These are phyloP conservation scores for Starmerella gropengiesseri DNA, from an alignment of 805 yeast species.

Conservation along the genomic window DNA sequence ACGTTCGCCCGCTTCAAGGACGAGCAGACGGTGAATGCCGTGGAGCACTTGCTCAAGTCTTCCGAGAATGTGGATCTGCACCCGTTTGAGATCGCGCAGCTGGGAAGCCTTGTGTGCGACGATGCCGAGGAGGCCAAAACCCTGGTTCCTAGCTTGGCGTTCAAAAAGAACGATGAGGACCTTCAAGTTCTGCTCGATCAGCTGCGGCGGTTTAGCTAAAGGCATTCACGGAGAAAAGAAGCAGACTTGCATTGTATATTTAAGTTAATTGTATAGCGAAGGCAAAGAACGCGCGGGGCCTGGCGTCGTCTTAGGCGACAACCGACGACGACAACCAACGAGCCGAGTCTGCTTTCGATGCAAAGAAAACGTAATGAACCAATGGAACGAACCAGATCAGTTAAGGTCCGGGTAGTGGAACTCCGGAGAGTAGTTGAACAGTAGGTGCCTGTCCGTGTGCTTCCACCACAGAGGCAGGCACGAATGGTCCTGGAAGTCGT, in stretches of 20 bases:
- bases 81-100: slow-evolving; percentile 91
- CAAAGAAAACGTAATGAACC: too few relatives aligned
- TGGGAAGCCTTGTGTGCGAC: slow-evolving; percentile 82
- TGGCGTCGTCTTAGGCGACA: not conserved
- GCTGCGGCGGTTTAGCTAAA: slow-evolving; percentile 38
- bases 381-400: too few relatives aligned
- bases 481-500: slow-evolving; percentile 29
- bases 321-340: too few relatives aligned
- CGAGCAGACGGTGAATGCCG: slow-evolving; percentile 86
- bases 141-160: slow-evolving; percentile 73
- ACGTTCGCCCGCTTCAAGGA: slow-evolving; percentile 85
- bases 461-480: slow-evolving; percentile 33
- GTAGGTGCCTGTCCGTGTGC: slow-evolving; percentile 27
- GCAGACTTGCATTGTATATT: too few relatives aligned
- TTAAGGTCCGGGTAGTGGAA: too few relatives aligned
- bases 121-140: slow-evolving; percentile 96
- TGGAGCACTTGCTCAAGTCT: slow-evolving; percentile 67
- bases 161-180: slow-evolving; percentile 76
- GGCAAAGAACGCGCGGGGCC: not conserved
- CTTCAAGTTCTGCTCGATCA: slow-evolving; percentile 80
- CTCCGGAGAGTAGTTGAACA: slow-evolving; percentile 24
- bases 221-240: not conserved
- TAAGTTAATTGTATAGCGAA: not conserved
- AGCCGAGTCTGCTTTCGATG: not conserved
- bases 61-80: slow-evolving; percentile 70